Evolutionary conservation across 192 early-diverging fungal species (phyloP), one percentile per base, ranked within the genome.

Genomic region (Backusella australiensis): DNA sequence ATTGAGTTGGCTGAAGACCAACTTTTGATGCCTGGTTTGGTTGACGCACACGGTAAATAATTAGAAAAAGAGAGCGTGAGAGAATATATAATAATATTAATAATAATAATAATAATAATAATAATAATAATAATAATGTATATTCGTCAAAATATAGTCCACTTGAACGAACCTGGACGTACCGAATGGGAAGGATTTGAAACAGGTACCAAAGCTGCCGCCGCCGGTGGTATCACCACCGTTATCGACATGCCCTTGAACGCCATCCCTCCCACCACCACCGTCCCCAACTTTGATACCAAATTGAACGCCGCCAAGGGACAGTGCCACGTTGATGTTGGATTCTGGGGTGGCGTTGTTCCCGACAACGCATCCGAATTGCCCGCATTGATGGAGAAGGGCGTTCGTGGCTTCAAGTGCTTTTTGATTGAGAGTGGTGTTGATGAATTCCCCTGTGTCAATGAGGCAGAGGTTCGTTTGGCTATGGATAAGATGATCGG

Each of bases 181-280:
- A 95, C 93, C 70, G 87, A 91, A 76, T 95, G 93, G 93, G 93
- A 95, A 79, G 93, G 93, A 11, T 92, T 95, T 56, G 89, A 86
- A 68, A 95, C 90, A 3, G 93, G 91, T 44, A 92, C 92, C 34
- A 91, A 90, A 72, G 89, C 93, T 42, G 93, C 93, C 41, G 92
- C 92, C n/a, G 92, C 92, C 36, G 93, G 93, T 67, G 93, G 93
- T 75, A 89, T 92, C 34, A 95, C 92, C 0, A 93, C 93, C 1
- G 87, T 95, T 34, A 87, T 95, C 38, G 93, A 95, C 73, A 95
- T 95, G 93, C 93, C 93, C 21, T 86, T 95, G 74, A 95, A 95
- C 87, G 91, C 92, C 67, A 95, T 95, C 74, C 93, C 93, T n/a
- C 92, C 92, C 52, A 95, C 93, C 26, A 93, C 92, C 53, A 94